Evolutionary conservation across 768 basidiomycete genomes (phyloP).

Genomic region (Mrakia gelida): DNA sequence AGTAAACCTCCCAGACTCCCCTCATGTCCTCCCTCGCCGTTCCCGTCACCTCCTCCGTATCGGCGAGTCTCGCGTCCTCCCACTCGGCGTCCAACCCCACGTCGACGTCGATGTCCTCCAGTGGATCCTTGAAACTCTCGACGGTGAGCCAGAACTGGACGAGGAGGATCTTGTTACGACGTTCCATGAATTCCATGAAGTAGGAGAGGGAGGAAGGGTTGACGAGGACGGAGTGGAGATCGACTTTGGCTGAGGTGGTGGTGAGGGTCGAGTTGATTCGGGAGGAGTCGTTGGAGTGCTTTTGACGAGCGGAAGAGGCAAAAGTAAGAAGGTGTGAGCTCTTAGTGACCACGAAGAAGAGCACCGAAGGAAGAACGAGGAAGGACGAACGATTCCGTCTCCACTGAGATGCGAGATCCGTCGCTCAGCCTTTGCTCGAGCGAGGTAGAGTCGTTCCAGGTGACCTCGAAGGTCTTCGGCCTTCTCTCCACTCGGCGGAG

Average conservation of each 20-base stretch:
- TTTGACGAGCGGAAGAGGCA: no score
- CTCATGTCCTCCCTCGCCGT: conserved; percentile 80
- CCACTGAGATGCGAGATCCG: conserved; percentile 19
- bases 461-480: conserved; percentile 23
- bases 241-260: conserved; percentile 45
- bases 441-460: conserved; percentile 28
- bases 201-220: conserved; percentile 89
- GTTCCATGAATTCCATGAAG: conserved; percentile 98
- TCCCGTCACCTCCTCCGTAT: conserved; percentile 37
- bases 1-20: conserved; percentile 85
- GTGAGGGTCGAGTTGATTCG: background rate
- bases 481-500: conserved; percentile 14
- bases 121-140: conserved; percentile 94
- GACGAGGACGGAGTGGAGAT: conserved; percentile 71
- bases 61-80: conserved; percentile 35
- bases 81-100: conserved; percentile 52
- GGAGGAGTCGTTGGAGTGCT: background rate
- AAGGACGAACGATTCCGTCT: background rate
- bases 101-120: conserved; percentile 67
- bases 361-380: no score
- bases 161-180: conserved; percentile 71
- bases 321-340: background rate
- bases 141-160: conserved; percentile 98
- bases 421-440: conserved; percentile 9
- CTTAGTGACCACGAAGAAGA: background rate